Evolutionary conservation across 2,329 filamentous ascomycete species (phyloP).

Genomic region (Triangularia verruculosa): DNA sequence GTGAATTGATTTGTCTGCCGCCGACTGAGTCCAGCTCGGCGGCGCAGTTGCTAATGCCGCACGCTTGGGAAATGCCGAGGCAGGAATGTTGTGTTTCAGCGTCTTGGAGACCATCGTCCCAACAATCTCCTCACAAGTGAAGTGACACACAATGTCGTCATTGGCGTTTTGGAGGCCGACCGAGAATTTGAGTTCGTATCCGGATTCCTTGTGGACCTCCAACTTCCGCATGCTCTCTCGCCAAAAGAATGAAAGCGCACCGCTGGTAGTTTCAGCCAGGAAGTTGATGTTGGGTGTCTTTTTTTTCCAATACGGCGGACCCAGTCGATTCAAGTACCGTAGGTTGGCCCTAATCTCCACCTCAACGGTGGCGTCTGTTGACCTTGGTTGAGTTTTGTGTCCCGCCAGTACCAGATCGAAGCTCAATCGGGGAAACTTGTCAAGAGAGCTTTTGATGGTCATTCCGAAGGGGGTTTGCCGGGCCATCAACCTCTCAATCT

Average conservation of each 20-base stretch:
- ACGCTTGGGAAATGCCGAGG: conserved; percentile 19
- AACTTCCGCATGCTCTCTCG: conserved; percentile 62
- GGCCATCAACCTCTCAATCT: conserved; percentile 73
- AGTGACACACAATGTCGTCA: conserved; percentile 62
- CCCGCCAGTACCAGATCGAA: conserved; percentile 39
- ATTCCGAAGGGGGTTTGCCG: conserved; percentile 81
- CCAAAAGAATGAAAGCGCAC: conserved; percentile 67
- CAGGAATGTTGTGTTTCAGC: conserved; percentile 25
- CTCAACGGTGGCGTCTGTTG: conserved; percentile 44
- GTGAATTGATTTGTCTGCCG: background rate
- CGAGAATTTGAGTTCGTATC: conserved; percentile 55
- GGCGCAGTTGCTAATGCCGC: background rate
- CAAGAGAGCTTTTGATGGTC: conserved; percentile 62
- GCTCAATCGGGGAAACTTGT: conserved; percentile 63
- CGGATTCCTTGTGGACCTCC: conserved; percentile 47
- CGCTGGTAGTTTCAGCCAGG: conserved; percentile 68
- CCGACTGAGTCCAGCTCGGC: background rate
- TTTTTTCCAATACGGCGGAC: conserved; percentile 59
- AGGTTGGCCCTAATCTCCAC: conserved; percentile 64
- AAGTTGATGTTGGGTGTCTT: conserved; percentile 69
- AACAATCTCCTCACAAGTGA: conserved; percentile 84
- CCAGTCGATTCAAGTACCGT: conserved; percentile 66
- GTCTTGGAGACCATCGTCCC: conserved; percentile 46
- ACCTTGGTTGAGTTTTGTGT: conserved; percentile 33
- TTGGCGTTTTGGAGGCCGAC: conserved; percentile 52